phyloP scores from a whole-genome alignment of 495 filamentous ascomycete genomes.

The Penicillium lividum region DNA sequence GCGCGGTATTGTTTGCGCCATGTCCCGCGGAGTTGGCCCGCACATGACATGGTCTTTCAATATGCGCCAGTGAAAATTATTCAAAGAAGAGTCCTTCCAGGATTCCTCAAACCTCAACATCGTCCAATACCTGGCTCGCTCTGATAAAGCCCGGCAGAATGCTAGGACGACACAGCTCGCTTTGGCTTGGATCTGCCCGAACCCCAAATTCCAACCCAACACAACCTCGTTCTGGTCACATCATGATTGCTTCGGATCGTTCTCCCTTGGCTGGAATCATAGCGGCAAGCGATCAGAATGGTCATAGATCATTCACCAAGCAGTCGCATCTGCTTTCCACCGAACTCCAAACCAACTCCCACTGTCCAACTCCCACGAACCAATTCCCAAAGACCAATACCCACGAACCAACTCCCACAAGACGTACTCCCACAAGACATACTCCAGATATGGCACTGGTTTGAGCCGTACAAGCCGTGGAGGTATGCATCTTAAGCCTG shows the following conservation, averaged over 20 bases:
- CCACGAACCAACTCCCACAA: not conserved
- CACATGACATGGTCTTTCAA: not conserved
- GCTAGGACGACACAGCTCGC: not conserved
- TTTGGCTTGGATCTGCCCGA: not conserved
- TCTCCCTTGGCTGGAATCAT: not conserved
- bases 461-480: not conserved
- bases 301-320: not conserved
- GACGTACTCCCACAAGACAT: not conserved
- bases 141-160: not conserved
- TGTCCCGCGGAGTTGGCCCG: not conserved
- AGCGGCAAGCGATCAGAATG: not conserved
- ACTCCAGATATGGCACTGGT: conserved; percentile 1
- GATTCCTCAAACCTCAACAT: not conserved
- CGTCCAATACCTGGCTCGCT: not conserved
- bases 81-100: not conserved
- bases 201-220: not conserved
- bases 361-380: too few relatives aligned
- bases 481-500: not conserved
- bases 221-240: not conserved
- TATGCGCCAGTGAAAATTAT: not conserved
- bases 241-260: not conserved
- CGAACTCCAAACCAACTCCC: not conserved
- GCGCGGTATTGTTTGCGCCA: conserved; percentile 1
- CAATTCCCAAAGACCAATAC: too few relatives aligned
- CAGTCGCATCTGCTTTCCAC: not conserved